A percentile compares a stretch with the other conserved stretches of the same genome.
Evolutionary conservation across 345 rosid genomes (phyloP).

Genomic region (Eutrema japonicum): DNA sequence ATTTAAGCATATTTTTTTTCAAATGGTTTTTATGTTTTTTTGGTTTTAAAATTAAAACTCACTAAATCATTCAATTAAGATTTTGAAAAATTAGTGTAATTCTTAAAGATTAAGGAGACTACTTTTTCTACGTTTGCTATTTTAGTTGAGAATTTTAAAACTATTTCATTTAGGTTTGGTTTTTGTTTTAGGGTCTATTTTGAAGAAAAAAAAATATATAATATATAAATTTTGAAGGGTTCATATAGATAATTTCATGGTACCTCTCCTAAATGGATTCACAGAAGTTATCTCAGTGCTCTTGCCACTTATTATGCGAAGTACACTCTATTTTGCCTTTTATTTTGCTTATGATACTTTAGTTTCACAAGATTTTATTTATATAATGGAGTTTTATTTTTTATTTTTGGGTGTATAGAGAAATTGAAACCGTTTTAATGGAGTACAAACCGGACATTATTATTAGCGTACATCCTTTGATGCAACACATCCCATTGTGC

Average conservation of each 20-base stretch:
- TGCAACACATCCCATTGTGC: conserved; percentile 96
- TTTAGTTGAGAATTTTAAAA: not conserved
- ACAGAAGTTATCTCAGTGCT: conserved; percentile 82
- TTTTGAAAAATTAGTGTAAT: not conserved
- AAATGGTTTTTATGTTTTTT: not conserved
- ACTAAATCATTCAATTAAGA: not conserved
- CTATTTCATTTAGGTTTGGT: not conserved
- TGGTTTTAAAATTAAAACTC: not conserved
- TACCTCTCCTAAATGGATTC: conserved; percentile 96
- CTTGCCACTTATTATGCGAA: conserved; percentile 97
- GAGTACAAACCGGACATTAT: conserved; percentile 91
- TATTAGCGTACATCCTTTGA: conserved; percentile 93
- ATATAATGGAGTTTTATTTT: not conserved
- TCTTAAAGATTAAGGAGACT: not conserved
- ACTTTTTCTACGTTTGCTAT: not conserved
- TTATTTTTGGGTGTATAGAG: conserved; percentile 49
- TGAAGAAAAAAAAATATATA: not conserved
- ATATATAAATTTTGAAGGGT: too few relatives aligned
- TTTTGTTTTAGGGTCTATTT: not conserved
- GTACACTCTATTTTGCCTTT: conserved; percentile 44
- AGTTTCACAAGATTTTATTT: not conserved
- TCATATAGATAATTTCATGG: conserved; percentile 47
- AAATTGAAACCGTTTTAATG: conserved; percentile 94
- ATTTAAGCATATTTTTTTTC: not conserved
- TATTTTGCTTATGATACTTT: conserved; percentile 7